Evolutionary conservation across 495 filamentous ascomycete genomes (phyloP).

Genomic region (Talaromyces liani): DNA sequence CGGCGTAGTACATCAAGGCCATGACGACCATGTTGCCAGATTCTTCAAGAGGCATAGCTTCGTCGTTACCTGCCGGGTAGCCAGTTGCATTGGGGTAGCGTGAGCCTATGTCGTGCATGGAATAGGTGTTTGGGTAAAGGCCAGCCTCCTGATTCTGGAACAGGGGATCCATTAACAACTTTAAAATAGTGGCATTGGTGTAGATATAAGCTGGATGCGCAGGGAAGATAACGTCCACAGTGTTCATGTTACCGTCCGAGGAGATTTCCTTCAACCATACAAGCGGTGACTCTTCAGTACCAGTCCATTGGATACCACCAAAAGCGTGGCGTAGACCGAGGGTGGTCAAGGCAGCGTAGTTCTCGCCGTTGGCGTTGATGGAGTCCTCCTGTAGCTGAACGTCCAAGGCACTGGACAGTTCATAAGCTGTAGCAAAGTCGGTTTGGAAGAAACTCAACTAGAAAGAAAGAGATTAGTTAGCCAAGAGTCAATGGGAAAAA

Average conservation of each 20-base stretch:
- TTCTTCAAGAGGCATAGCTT: conserved; percentile 43
- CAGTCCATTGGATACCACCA: conserved; percentile 40
- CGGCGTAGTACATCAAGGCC: conserved; percentile 31
- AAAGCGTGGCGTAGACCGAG: conserved; percentile 42
- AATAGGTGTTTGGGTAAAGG: conserved; percentile 33
- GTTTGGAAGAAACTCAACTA: conserved; percentile 14
- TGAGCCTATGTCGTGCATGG: conserved; percentile 39
- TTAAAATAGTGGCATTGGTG: conserved; percentile 41
- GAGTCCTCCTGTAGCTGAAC: conserved; percentile 8
- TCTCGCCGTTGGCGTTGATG: conserved; percentile 22
- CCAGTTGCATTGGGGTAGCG: conserved; percentile 44
- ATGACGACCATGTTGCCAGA: conserved; percentile 40
- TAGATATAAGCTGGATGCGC: conserved; percentile 43
- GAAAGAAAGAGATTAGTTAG: too few relatives aligned
- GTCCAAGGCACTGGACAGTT: conserved; percentile 12
- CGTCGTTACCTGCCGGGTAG: conserved; percentile 35
- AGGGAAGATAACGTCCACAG: conserved; percentile 45
- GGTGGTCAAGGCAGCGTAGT: conserved; percentile 42
- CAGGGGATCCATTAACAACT: conserved; percentile 41
- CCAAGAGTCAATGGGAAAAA: background rate
- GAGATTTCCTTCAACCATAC: conserved; percentile 48
- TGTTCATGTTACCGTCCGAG: conserved; percentile 46
- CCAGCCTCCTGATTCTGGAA: conserved; percentile 39
- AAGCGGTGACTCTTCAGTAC: conserved; percentile 35
- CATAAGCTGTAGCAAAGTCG: conserved; percentile 18